Base-by-base conservation (phyloP, 2,329 filamentous ascomycete species). In the Penicillium glabrum region DNA sequence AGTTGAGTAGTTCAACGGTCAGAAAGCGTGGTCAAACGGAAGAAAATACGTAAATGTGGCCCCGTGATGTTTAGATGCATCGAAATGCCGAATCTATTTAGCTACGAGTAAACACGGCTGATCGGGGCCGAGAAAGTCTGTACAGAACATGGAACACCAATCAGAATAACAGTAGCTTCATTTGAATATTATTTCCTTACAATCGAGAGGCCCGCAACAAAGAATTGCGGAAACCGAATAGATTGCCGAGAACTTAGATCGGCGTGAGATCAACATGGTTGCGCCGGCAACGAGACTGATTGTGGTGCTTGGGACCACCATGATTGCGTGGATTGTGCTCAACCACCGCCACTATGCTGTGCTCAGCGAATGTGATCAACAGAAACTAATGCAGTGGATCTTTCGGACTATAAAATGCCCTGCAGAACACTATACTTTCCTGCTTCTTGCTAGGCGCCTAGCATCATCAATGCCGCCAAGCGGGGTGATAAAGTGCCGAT, bases 241-340 rank as follows among this genome's bases (percentile, higher is more conserved):
- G 49, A 65, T 46, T 63, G 56, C 50, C 58, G 48, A 54, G 50
- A 48, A 31, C n/a, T 46, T 24, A 46, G 57, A 60, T 64, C 46
- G 53, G 56, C 55, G 44, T 31, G 16, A 16, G 53, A 62, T 62
- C 59, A 60, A 54, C 58, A 44, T 14, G 29, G 64, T 66, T 65
- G 61, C 62, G 49, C 31, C 46, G 58, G 63, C 62, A 64, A 64
- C 63, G 56, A 9, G 14, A 23, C 7, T 16, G 33, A 46, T 21
- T 21, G 23, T 39, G 35, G n/a, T 26, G 37, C 26, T 10, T 35
- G 46, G 35, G 47, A 31, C 19, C 14, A 37, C 21, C 46, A 9
- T n/a, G 19, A 46, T 52, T 53, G 50, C 43, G 41, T 46, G 50
- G 41, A 46, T 45, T 33, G 11, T 23, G 24, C 26, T 24, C 49